These are phyloP conservation scores for Verruconis gallopava DNA, from an alignment of 2,329 filamentous ascomycete genomes.

Conservation along the genomic window DNA sequence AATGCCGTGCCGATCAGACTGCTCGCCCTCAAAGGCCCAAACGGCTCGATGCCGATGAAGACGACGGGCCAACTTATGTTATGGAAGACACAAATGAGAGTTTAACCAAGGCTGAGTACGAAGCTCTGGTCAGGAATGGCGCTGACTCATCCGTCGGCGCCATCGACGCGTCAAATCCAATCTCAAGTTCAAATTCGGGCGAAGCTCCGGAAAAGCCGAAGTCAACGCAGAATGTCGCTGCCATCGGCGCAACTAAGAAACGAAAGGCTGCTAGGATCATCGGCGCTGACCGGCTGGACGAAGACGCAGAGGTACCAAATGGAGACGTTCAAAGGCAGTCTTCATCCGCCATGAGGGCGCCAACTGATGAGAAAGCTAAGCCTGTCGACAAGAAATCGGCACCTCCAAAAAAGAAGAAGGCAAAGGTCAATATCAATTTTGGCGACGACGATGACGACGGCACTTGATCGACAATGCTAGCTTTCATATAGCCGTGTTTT, in stretches of 20 bases:
- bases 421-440: conserved; percentile 11
- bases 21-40: conserved; percentile 32
- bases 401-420: conserved; percentile 12
- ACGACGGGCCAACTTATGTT: conserved; percentile 64
- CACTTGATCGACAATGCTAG: no score
- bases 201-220: conserved; percentile 4
- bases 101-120: conserved; percentile 37
- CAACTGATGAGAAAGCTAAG: conserved; percentile 18
- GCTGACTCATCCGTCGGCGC: conserved; percentile 2
- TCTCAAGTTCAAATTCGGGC: background rate
- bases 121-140: conserved; percentile 23
- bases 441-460: conserved; percentile 11
- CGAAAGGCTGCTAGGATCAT: conserved; percentile 25
- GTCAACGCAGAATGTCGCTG: conserved; percentile 17
- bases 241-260: conserved; percentile 24
- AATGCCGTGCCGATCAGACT: conserved; percentile 31
- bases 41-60: conserved; percentile 50
- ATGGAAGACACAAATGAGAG: conserved; percentile 59
- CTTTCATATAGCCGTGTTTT: no score
- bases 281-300: conserved; percentile 18
- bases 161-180: background rate
- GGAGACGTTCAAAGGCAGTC: conserved; percentile 15
- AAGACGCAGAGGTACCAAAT: conserved; percentile 10
- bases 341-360: conserved; percentile 18
- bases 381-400: background rate